Conservation (phyloP, 1,284 basidiomycete species). For the Marasmius oreades region DNA sequence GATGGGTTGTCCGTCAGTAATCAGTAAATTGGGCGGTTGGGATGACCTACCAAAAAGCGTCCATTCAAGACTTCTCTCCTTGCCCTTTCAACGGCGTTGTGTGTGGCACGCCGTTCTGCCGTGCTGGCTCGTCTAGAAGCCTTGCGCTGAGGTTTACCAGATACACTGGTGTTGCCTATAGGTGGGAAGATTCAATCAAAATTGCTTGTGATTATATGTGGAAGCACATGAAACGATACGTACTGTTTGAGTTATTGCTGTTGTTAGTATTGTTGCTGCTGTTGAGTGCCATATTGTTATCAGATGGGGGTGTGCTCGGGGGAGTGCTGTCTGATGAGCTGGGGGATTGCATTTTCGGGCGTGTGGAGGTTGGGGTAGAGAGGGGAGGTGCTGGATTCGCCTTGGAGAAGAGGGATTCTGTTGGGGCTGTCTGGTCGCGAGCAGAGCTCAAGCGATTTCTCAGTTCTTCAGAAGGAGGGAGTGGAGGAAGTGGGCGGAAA, state of each 20-base stretch:
- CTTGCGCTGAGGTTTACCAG: slow-evolving; percentile 57
- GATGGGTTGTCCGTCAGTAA: slow-evolving; percentile 4
- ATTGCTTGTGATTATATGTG: background rate
- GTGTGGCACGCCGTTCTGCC: slow-evolving; percentile 88
- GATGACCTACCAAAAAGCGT: slow-evolving; percentile 73
- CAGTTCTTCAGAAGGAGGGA: slow-evolving; percentile 5
- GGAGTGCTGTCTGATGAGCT: slow-evolving; percentile 22
- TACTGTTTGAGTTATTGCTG: background rate
- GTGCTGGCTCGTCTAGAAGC: slow-evolving; percentile 84
- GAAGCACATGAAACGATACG: background rate
- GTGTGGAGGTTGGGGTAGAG: slow-evolving; percentile 20
- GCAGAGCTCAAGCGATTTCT: slow-evolving; percentile 67
- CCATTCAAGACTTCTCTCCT: slow-evolving; percentile 89
- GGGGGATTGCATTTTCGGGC: slow-evolving; percentile 8
- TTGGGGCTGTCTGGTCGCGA: slow-evolving; percentile 41
- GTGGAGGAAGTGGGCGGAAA: slow-evolving; percentile 30
- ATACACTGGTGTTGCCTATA: slow-evolving; percentile 12
- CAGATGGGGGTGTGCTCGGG: slow-evolving; percentile 24
- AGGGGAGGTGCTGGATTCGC: slow-evolving; percentile 25
- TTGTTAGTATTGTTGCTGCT: background rate
- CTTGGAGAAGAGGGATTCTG: slow-evolving; percentile 28
- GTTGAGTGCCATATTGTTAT: background rate
- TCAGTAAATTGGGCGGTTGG: background rate
- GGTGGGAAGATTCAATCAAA: background rate
- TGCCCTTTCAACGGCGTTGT: slow-evolving; percentile 92